phyloP scores from a whole-genome alignment of 306 rosid genomes.

The Castanospermum australe region DNA sequence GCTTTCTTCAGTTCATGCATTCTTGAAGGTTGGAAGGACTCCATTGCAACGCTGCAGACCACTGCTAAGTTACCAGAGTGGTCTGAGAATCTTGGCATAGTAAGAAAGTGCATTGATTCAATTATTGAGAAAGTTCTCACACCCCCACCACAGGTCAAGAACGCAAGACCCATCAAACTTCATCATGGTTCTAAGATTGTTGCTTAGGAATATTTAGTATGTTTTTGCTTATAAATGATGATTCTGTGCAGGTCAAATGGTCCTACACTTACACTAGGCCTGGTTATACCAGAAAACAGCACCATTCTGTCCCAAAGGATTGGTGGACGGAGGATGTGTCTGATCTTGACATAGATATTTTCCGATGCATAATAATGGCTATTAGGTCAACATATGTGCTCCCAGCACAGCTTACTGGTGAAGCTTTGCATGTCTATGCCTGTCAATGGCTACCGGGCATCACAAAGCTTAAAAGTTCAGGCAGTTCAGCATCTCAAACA shows the following conservation, averaged over 20 bases:
- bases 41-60: conserved; percentile 62
- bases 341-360: conserved; percentile 83
- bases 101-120: conserved; percentile 86
- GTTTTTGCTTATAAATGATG: conserved; percentile 22
- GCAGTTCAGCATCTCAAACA: conserved; percentile 43
- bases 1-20: conserved; percentile 85
- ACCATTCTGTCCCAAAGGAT: conserved; percentile 84
- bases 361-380: conserved; percentile 72
- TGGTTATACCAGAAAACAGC: conserved; percentile 68
- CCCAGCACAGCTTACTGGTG: conserved; percentile 87
- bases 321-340: conserved; percentile 99
- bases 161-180: neutral
- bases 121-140: conserved; percentile 79
- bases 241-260: conserved; percentile 73
- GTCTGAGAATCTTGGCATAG: conserved; percentile 87
- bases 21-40: conserved; percentile 95
- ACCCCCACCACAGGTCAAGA: conserved; percentile 67
- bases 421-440: conserved; percentile 92
- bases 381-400: conserved; percentile 68
- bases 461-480: conserved; percentile 39
- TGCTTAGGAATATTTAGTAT: neutral
- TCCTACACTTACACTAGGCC: conserved; percentile 97
- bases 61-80: conserved; percentile 71
- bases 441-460: conserved; percentile 72
- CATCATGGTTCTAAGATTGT: neutral